These are phyloP conservation scores for Acanthamoeba lenticulata DNA, from an alignment of 208 protist genomes.

Conservation along the genomic window DNA sequence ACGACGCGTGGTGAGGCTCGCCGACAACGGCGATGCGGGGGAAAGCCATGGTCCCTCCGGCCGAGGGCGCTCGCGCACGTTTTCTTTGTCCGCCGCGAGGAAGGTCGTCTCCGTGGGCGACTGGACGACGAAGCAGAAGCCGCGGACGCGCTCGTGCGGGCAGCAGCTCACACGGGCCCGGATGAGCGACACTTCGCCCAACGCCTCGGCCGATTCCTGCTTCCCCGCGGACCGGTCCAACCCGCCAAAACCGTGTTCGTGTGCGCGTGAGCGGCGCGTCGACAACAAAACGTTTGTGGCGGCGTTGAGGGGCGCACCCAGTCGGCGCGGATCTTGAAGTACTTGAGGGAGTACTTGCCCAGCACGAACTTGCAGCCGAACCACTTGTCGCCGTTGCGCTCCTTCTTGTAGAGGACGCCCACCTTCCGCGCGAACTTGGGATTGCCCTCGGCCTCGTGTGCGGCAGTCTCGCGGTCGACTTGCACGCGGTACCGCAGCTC, in stretches of 20 bases:
- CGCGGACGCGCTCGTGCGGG: not conserved
- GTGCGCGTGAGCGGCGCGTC: not conserved
- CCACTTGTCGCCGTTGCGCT: constrained; percentile 1
- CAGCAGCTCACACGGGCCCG: not conserved
- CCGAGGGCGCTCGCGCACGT: too few relatives aligned
- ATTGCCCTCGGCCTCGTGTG: not conserved
- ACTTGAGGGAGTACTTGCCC: not conserved
- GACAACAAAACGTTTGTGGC: not conserved
- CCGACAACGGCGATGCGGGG: too few relatives aligned
- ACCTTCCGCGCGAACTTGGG: not conserved
- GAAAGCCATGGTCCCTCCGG: too few relatives aligned
- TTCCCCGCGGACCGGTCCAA: not conserved
- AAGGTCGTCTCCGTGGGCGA: not conserved
- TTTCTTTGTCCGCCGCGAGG: not conserved
- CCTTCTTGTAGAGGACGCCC: constrained; percentile 16
- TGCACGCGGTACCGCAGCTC: not conserved
- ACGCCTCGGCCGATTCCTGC: not conserved
- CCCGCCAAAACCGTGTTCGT: too few relatives aligned
- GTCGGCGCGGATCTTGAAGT: not conserved
- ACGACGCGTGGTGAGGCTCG: not conserved
- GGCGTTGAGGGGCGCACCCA: not conserved
- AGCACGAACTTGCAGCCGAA: constrained; percentile 18
- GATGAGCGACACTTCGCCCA: not conserved
- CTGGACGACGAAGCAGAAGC: not conserved
- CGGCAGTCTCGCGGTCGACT: not conserved